phyloP scores from a whole-genome alignment of 2,329 filamentous ascomycete species.

The Bipolaris zeicola region DNA sequence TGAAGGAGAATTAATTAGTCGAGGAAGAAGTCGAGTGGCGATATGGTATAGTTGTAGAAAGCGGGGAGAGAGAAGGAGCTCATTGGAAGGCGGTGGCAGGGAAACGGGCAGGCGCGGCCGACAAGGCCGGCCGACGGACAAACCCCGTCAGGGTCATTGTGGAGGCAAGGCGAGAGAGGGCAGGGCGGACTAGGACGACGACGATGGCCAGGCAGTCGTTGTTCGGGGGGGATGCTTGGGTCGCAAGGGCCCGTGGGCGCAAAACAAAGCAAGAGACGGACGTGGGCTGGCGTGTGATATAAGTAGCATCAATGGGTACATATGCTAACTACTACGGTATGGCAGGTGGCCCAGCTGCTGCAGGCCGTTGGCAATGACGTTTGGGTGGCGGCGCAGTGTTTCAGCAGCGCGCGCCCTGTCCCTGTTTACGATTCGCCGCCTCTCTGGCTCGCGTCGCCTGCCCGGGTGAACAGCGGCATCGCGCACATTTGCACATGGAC shows the following conservation, averaged over 20 bases:
- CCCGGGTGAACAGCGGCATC: neutral
- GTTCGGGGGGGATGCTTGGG: neutral
- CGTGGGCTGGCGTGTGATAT: conserved; percentile 1
- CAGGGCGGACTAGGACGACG: neutral
- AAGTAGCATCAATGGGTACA: neutral
- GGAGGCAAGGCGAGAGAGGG: neutral
- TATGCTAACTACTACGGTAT: neutral
- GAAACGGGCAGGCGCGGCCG: neutral
- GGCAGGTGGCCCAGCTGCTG: neutral
- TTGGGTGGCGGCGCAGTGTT: conserved; percentile 17
- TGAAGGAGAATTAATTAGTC: conserved; percentile 1
- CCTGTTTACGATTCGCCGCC: conserved; percentile 5
- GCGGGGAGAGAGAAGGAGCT: neutral
- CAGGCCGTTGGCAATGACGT: conserved; percentile 13
- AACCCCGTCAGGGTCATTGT: conserved; percentile 1
- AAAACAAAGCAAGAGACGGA: conserved; percentile 1
- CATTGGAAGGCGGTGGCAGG: neutral
- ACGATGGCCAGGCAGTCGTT: neutral
- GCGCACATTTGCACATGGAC: neutral
- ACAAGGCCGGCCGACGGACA: neutral
- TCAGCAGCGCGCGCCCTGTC: conserved; percentile 10
- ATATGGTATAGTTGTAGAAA: neutral
- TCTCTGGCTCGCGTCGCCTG: neutral
- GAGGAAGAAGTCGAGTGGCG: conserved; percentile 10
- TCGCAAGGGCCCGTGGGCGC: neutral